These are phyloP conservation scores for Bryoglossum gracile DNA, from an alignment of 495 filamentous ascomycete species.

Conservation along the genomic window DNA sequence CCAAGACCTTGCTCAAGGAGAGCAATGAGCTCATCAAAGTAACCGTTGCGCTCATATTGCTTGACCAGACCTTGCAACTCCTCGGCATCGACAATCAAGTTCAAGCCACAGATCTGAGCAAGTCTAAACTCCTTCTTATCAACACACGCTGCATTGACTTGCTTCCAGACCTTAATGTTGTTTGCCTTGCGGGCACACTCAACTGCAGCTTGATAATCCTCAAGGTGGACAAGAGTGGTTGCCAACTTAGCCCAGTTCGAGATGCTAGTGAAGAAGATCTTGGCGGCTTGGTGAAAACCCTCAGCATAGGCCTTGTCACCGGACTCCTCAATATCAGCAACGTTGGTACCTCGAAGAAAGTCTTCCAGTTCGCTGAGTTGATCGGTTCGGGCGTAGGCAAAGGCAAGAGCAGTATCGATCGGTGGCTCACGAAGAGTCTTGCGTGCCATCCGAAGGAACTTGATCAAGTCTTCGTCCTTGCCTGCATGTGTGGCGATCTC, in stretches of 20 bases:
- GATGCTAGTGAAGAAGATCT: constrained; percentile 98
- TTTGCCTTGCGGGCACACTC: constrained; percentile 99
- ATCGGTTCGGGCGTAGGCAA: constrained; percentile 85
- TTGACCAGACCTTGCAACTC: constrained; percentile 88
- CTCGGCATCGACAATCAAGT: constrained; percentile 97
- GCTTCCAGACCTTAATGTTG: constrained; percentile 99
- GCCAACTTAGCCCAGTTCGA: constrained; percentile 99
- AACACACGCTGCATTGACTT: constrained; percentile 96
- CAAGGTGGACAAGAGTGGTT: constrained; percentile 90
- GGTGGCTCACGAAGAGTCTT: constrained; percentile 92
- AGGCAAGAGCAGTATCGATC: constrained; percentile 89
- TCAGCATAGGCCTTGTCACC: constrained; percentile 97
- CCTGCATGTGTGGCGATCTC: constrained; percentile 93
- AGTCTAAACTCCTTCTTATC: constrained; percentile 98
- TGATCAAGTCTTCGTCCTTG: constrained; percentile 97
- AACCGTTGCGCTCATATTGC: constrained; percentile 95
- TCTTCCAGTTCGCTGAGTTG: constrained; percentile 92
- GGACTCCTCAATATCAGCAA: constrained; percentile 89
- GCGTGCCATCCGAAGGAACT: constrained; percentile 93
- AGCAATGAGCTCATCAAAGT: constrained; percentile 95
- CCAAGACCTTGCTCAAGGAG: constrained; percentile 94
- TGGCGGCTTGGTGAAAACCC: constrained; percentile 90
- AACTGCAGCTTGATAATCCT: constrained; percentile 96
- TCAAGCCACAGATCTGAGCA: constrained; percentile 97
- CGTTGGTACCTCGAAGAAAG: constrained; percentile 90